phyloP scores from a whole-genome alignment of 1,284 basidiomycete genomes.

The Bjerkandera adusta region DNA sequence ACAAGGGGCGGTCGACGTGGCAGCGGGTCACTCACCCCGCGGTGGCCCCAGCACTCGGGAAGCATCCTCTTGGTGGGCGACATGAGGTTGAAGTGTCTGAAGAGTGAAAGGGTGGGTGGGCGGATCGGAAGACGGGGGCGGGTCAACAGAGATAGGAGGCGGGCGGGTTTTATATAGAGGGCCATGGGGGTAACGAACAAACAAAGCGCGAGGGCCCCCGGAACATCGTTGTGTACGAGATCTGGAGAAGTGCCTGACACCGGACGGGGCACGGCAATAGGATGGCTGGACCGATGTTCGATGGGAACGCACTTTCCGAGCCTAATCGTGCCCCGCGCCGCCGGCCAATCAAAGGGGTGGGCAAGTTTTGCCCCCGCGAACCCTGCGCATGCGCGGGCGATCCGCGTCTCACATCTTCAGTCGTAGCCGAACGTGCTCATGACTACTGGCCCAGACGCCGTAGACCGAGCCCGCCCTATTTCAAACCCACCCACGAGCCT shows the following conservation, averaged over 20 bases:
- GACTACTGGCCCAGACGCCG: constrained; percentile 1
- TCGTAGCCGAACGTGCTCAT: constrained; percentile 12
- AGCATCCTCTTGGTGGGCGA: constrained; percentile 17
- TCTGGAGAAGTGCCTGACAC: background rate
- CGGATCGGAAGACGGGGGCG: constrained; percentile 5
- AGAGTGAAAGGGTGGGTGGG: constrained; percentile 5
- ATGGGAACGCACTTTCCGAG: constrained; percentile 1
- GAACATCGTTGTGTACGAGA: constrained; percentile 7
- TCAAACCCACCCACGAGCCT: constrained; percentile 7
- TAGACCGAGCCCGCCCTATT: background rate
- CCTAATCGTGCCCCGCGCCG: no score
- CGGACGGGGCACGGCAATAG: constrained; percentile 1
- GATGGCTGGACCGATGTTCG: constrained; percentile 2
- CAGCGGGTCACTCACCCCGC: constrained; percentile 65
- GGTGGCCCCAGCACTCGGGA: constrained; percentile 89
- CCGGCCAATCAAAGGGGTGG: no score
- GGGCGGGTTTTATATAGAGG: constrained; percentile 9
- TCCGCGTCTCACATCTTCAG: background rate
- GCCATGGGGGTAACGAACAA: background rate
- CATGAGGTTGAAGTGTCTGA: constrained; percentile 9
- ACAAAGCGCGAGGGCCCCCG: constrained; percentile 3
- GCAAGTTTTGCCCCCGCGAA: background rate
- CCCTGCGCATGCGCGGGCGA: background rate
- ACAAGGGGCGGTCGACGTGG: constrained; percentile 10
- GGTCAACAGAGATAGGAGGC: background rate